These are phyloP conservation scores for Rhodotorula sp. DNA, from an alignment of 1,284 basidiomycete species.

Conservation along the genomic window DNA sequence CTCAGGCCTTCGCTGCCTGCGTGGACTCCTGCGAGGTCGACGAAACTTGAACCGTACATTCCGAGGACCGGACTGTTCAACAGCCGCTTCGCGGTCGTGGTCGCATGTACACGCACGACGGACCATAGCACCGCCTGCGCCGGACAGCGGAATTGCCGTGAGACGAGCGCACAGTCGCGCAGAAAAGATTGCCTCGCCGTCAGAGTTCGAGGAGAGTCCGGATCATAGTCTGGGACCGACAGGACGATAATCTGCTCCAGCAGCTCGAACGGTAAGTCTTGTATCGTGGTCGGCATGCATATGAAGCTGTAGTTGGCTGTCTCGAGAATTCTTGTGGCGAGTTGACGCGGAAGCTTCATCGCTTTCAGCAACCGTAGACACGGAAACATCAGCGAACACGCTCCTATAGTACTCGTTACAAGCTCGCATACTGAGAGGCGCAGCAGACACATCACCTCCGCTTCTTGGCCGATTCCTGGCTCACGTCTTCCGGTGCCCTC, in stretches of 20 bases:
- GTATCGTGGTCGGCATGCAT: constrained; percentile 5
- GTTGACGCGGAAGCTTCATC: neutral
- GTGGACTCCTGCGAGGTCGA: constrained; percentile 29
- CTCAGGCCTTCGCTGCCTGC: constrained; percentile 22
- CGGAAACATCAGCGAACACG: neutral
- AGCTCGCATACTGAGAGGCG: neutral
- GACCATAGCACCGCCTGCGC: constrained; percentile 24
- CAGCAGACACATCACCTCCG: too few species aligned
- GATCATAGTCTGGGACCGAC: constrained; percentile 3
- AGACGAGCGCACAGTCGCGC: constrained; percentile 6
- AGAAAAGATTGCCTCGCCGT: constrained; percentile 1
- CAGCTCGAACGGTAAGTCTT: constrained; percentile 21
- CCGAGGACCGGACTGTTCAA: constrained; percentile 15
- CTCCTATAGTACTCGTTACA: neutral
- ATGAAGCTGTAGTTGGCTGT: neutral
- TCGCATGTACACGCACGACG: constrained; percentile 3
- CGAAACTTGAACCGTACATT: neutral
- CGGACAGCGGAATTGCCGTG: constrained; percentile 12
- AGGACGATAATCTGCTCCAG: constrained; percentile 20
- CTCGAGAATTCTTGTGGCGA: neutral
- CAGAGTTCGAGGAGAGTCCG: constrained; percentile 2
- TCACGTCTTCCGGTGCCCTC: neutral
- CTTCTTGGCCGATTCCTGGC: neutral
- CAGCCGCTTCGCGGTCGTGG: constrained; percentile 6
- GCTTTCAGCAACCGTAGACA: neutral